Evolutionary conservation across 768 basidiomycete species (phyloP).

Genomic region (Kwoniella heveanensis): DNA sequence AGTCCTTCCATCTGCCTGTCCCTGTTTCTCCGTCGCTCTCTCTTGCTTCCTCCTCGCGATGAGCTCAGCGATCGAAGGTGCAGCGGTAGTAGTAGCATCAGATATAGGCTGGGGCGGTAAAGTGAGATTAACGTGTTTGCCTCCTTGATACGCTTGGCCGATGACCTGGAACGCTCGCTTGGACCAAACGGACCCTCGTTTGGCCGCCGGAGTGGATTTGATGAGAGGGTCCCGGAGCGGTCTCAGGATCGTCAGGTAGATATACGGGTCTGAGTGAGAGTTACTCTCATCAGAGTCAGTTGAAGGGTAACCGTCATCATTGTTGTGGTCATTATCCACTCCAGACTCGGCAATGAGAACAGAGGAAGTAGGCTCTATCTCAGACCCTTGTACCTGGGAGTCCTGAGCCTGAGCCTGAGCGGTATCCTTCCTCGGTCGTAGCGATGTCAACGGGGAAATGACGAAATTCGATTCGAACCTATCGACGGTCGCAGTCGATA

Average conservation of each 20-base stretch:
- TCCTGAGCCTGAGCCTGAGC: too few species aligned
- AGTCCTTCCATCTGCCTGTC: too few species aligned
- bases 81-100: not conserved
- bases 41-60: too few species aligned
- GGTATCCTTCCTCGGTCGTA: too few species aligned
- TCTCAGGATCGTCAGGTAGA: constrained; percentile 76
- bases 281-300: too few species aligned
- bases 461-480: constrained; percentile 80
- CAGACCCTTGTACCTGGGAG: too few species aligned
- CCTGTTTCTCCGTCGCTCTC: too few species aligned
- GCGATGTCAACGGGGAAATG: constrained; percentile 71
- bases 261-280: constrained; percentile 50
- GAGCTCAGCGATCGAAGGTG: not conserved
- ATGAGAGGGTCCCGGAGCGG: constrained; percentile 59
- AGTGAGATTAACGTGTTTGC: constrained; percentile 67
- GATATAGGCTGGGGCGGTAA: constrained; percentile 58
- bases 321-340: too few species aligned
- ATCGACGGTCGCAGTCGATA: constrained; percentile 79
- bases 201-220: constrained; percentile 43
- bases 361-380: too few species aligned
- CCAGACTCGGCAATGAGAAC: too few species aligned
- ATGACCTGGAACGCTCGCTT: constrained; percentile 63
- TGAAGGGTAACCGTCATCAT: too few species aligned
- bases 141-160: constrained; percentile 73
- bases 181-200: constrained; percentile 6